phyloP scores from a whole-genome alignment of 2,329 filamentous ascomycete genomes.

The Tolypocladium paradoxum region DNA sequence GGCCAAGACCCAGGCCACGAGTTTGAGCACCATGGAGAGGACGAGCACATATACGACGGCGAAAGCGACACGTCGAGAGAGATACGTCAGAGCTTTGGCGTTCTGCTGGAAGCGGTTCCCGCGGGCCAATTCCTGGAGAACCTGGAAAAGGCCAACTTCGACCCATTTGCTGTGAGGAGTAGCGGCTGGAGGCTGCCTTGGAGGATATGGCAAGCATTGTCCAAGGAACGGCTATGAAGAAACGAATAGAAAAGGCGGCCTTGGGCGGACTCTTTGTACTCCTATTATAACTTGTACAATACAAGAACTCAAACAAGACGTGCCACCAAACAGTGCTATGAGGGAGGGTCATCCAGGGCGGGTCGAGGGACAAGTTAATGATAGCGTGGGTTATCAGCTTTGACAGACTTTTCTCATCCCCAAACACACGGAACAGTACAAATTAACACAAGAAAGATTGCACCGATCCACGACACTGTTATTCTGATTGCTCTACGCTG shows the following conservation, averaged over 20 bases:
- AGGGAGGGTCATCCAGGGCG: neutral
- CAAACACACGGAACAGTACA: neutral
- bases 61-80: conserved; percentile 27
- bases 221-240: conserved; percentile 34
- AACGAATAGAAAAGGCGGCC: neutral
- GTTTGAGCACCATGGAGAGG: conserved; percentile 77
- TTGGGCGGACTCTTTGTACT: neutral
- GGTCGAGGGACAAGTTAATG: neutral
- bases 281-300: neutral
- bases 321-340: neutral
- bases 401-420: neutral
- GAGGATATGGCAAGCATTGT: conserved; percentile 48
- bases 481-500: neutral
- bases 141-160: conserved; percentile 73
- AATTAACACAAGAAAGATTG: neutral
- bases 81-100: conserved; percentile 58
- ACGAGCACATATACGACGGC: conserved; percentile 45
- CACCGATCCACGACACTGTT: neutral
- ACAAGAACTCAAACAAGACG: conserved; percentile 1
- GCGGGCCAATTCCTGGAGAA: conserved; percentile 69
- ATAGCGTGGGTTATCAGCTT: neutral
- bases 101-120: conserved; percentile 70
- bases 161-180: conserved; percentile 58
- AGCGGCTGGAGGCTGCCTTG: conserved; percentile 74
- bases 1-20: conserved; percentile 71